Evolutionary conservation across 768 basidiomycete genomes (phyloP).

Genomic region (Suillus plorans): DNA sequence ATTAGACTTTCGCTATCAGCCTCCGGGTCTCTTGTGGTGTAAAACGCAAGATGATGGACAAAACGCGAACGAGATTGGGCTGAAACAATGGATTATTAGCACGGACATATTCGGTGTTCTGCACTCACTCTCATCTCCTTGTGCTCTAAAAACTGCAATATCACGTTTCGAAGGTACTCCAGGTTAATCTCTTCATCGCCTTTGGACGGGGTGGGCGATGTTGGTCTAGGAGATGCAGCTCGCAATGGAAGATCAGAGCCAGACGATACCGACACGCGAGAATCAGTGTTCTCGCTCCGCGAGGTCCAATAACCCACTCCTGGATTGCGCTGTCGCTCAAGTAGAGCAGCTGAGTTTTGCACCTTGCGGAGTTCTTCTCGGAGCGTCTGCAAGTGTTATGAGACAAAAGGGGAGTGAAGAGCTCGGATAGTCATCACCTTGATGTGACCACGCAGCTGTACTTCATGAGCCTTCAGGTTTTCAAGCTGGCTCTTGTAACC

Average conservation of each 20-base stretch:
- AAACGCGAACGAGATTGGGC: constrained; percentile 88
- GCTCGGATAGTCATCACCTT: constrained; percentile 52
- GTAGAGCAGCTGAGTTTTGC: constrained; percentile 85
- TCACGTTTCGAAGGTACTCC: constrained; percentile 94
- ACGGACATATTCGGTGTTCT: background rate
- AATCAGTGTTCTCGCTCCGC: constrained; percentile 34
- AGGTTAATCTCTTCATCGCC: constrained; percentile 92
- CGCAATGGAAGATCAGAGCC: constrained; percentile 40
- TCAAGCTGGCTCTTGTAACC: constrained; percentile 68
- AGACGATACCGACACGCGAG: constrained; percentile 41
- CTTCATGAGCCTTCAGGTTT: constrained; percentile 68
- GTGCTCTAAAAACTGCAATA: constrained; percentile 96
- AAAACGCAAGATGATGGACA: constrained; percentile 91
- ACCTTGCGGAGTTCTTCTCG: constrained; percentile 95
- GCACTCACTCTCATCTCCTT: constrained; percentile 92
- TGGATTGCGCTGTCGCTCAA: constrained; percentile 90
- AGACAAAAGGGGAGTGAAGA: constrained; percentile 6
- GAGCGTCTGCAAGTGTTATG: constrained; percentile 56
- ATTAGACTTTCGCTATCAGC: constrained; percentile 80
- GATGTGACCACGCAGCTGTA: constrained; percentile 69
- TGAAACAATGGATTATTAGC: constrained; percentile 28
- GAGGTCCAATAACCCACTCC: constrained; percentile 92
- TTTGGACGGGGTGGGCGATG: constrained; percentile 28
- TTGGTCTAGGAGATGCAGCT: constrained; percentile 36
- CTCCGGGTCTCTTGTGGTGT: constrained; percentile 93